phyloP scores from a whole-genome alignment of 768 basidiomycete genomes.

The Amanita phalloides region DNA sequence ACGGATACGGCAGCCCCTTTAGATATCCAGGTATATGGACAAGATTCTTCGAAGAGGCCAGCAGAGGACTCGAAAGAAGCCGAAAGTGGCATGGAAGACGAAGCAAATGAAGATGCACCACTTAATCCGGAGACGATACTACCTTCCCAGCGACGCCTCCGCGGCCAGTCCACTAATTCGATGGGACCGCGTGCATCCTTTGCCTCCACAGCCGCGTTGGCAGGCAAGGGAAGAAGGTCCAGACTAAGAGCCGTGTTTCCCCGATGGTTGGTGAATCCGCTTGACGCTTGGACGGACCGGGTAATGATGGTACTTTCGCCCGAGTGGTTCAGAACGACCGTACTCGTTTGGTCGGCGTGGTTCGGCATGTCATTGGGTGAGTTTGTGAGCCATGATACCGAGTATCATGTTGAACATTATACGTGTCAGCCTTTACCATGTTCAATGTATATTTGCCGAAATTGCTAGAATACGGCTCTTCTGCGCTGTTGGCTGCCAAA shows the following conservation, averaged over 20 bases:
- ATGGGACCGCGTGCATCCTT: background rate
- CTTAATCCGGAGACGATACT: background rate
- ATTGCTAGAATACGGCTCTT: conserved; percentile 54
- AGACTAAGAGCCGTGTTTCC: background rate
- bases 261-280: conserved; percentile 41
- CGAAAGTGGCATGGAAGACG: background rate
- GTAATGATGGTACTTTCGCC: conserved; percentile 61
- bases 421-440: conserved; percentile 65
- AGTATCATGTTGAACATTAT: background rate
- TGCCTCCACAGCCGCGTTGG: background rate
- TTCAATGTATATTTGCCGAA: conserved; percentile 91
- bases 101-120: conserved; percentile 1
- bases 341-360: conserved; percentile 77
- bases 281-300: conserved; percentile 61
- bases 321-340: conserved; percentile 67
- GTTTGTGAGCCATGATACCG: conserved; percentile 12
- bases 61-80: background rate
- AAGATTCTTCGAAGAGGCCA: background rate
- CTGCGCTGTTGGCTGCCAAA: conserved; percentile 10
- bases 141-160: background rate
- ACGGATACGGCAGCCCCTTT: conserved; percentile 2
- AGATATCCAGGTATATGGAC: background rate
- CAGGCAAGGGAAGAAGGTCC: background rate
- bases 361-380: conserved; percentile 64
- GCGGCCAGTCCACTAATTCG: background rate